These are phyloP conservation scores for Parasitella parasitica DNA, from an alignment of 371 early-diverging fungal species.

Conservation along the genomic window DNA sequence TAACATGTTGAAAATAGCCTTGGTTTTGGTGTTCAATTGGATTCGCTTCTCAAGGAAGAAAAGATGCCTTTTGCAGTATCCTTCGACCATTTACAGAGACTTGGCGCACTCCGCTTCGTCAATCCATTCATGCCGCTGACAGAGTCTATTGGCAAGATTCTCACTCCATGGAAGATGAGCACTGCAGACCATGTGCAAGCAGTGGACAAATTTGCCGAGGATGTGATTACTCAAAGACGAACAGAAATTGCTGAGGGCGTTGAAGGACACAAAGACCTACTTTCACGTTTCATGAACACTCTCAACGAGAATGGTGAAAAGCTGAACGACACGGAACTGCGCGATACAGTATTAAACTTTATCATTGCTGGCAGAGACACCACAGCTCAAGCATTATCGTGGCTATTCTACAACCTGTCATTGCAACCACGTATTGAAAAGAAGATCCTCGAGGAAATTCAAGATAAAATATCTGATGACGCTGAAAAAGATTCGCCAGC, in stretches of 20 bases:
- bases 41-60: conserved; percentile 19
- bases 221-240: conserved; percentile 43
- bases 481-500: conserved; percentile 32
- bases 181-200: conserved; percentile 28
- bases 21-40: conserved; percentile 41
- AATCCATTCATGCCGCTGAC: conserved; percentile 36
- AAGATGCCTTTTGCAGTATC: conserved; percentile 51
- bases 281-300: conserved; percentile 37
- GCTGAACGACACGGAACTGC: conserved; percentile 42
- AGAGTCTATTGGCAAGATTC: conserved; percentile 28
- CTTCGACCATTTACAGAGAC: conserved; percentile 49
- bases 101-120: conserved; percentile 23
- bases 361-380: conserved; percentile 68
- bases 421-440: conserved; percentile 44
- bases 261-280: conserved; percentile 29
- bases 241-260: conserved; percentile 22
- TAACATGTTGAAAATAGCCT: conserved; percentile 29
- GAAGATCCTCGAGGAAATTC: conserved; percentile 50
- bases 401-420: conserved; percentile 59
- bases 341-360: conserved; percentile 54
- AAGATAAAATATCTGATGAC: conserved; percentile 28
- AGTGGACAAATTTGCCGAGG: conserved; percentile 46
- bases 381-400: conserved; percentile 71
- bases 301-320: conserved; percentile 37
- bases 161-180: conserved; percentile 31